Percentiles rank a stretch among this genome's conserved stretches.
Evolutionary conservation across 345 rosid genomes (phyloP).

Genomic region (Brassica nigra): DNA sequence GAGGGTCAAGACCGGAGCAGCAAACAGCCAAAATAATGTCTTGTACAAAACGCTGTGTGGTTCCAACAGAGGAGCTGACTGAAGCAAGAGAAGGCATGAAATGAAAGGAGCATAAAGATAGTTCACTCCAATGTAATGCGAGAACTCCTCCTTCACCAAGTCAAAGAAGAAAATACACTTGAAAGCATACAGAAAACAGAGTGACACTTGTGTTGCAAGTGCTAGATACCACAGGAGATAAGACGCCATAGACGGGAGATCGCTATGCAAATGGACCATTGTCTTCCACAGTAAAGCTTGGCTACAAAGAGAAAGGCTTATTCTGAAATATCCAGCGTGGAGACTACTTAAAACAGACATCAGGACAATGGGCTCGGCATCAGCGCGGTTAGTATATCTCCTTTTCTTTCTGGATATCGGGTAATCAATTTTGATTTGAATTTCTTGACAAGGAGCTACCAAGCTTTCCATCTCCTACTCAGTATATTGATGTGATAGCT

Average conservation of each 20-base stretch:
- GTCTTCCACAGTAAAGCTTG: conserved; percentile 59
- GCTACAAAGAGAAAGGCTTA: conserved; percentile 55
- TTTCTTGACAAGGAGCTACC: conserved; percentile 20
- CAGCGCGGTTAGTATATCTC: neutral
- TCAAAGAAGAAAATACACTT: conserved; percentile 47
- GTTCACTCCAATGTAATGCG: conserved; percentile 62
- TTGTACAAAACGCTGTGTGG: conserved; percentile 17
- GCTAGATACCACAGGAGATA: conserved; percentile 52
- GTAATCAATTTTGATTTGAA: conserved; percentile 30
- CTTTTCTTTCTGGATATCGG: conserved; percentile 15
- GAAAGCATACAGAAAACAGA: conserved; percentile 44
- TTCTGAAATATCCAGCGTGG: conserved; percentile 61
- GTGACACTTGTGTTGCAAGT: conserved; percentile 39
- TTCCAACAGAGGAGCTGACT: conserved; percentile 48
- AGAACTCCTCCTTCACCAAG: conserved; percentile 54
- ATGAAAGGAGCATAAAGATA: conserved; percentile 69
- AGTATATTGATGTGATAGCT: neutral
- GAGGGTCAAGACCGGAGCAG: conserved; percentile 52
- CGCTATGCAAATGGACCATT: conserved; percentile 38
- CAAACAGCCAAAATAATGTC: conserved; percentile 48
- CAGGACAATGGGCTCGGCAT: conserved; percentile 27
- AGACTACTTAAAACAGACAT: conserved; percentile 40
- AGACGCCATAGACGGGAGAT: conserved; percentile 46
- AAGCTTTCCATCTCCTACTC: conserved; percentile 23
- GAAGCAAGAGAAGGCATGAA: conserved; percentile 68